Percentiles rank a stretch among this genome's conserved stretches.
phyloP scores from a whole-genome alignment of 805 yeast genomes.

The Maudiozyma serrabonitensis region DNA sequence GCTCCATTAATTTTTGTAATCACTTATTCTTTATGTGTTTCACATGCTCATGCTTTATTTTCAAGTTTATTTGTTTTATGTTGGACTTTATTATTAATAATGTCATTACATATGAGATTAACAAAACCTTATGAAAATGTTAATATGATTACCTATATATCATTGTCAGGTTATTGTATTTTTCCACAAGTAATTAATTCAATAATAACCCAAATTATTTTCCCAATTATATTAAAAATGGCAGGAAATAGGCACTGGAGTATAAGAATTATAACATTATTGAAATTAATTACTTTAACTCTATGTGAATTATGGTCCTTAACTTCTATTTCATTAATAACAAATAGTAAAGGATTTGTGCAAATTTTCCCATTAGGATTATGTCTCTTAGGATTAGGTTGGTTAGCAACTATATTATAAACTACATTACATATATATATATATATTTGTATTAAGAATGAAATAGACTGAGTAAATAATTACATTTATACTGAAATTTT shows the following conservation, averaged over 20 bases:
- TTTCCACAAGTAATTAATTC: slow-evolving; percentile 27
- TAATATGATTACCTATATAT: slow-evolving; percentile 25
- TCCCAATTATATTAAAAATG: slow-evolving; percentile 20
- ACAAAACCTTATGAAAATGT: slow-evolving; percentile 17
- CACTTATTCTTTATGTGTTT: slow-evolving; percentile 23
- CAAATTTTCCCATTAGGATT: slow-evolving; percentile 22
- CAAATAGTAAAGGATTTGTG: slow-evolving; percentile 15
- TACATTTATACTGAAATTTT: too few relatives aligned
- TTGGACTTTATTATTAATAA: slow-evolving; percentile 21
- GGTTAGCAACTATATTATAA: slow-evolving; percentile 17
- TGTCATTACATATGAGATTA: slow-evolving; percentile 26
- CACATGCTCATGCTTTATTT: slow-evolving; percentile 24
- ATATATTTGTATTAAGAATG: too few relatives aligned
- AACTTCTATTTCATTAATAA: slow-evolving; percentile 16
- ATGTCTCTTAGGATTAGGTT: slow-evolving; percentile 19
- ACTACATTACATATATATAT: background rate
- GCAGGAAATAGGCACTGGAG: slow-evolving; percentile 6
- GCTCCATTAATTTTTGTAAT: slow-evolving; percentile 28
- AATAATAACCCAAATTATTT: slow-evolving; percentile 15
- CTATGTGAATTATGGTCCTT: slow-evolving; percentile 21
- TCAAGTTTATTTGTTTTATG: slow-evolving; percentile 25
- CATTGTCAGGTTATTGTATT: slow-evolving; percentile 27
- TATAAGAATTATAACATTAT: slow-evolving; percentile 11
- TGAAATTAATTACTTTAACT: slow-evolving; percentile 12
- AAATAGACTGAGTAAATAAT: too few relatives aligned